phyloP scores from a whole-genome alignment of 768 basidiomycete genomes.

The Serendipita sp. region DNA sequence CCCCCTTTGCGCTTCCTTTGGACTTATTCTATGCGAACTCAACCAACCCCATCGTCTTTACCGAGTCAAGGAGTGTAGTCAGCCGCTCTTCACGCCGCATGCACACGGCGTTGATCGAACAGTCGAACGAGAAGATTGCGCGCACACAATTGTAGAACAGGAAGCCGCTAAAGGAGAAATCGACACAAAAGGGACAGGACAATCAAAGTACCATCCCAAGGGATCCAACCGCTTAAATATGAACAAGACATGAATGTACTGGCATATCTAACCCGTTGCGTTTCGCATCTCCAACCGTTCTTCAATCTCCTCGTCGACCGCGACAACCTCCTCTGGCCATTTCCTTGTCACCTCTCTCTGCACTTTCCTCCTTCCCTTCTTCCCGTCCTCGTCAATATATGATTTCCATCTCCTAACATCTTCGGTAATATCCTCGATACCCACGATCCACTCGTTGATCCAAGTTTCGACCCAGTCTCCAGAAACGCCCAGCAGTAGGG shows the following conservation, averaged over 20 bases:
- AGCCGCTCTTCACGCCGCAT: background rate
- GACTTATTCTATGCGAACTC: background rate
- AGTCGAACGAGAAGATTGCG: background rate
- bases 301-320: background rate
- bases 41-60: background rate
- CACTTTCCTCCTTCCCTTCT: background rate
- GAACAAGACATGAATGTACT: background rate
- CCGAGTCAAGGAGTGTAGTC: background rate
- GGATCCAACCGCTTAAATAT: background rate
- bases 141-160: background rate
- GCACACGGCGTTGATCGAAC: background rate
- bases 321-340: background rate
- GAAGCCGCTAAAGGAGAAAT: background rate
- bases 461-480: background rate
- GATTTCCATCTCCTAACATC: conserved; percentile 2
- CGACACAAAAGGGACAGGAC: background rate
- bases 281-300: background rate
- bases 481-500: background rate
- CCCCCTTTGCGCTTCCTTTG: background rate
- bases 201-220: background rate
- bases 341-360: background rate
- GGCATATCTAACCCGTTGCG: background rate
- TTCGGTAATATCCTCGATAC: background rate
- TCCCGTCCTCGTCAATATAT: background rate
- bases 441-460: background rate